Conservation (phyloP, 768 basidiomycete genomes). For the Mrakia gelida region DNA sequence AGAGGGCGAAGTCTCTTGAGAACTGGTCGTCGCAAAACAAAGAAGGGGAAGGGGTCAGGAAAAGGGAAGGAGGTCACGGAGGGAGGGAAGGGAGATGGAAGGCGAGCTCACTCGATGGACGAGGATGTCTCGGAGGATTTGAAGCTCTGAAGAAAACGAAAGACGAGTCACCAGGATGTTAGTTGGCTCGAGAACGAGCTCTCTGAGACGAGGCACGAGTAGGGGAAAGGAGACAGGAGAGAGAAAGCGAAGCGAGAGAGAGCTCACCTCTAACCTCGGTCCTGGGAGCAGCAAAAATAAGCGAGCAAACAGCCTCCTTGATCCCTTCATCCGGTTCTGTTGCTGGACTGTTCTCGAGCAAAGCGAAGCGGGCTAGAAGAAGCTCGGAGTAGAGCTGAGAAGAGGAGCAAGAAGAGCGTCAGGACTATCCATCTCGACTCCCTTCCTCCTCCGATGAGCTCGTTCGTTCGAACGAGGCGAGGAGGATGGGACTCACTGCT, state of each 20-base stretch:
- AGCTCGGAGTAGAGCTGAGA: conserved; percentile 77
- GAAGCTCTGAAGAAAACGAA: conserved; percentile 84
- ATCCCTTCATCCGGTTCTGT: conserved; percentile 80
- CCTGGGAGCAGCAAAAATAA: conserved; percentile 86
- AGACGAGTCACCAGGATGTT: too few species aligned
- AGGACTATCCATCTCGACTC: background rate
- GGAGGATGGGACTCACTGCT: conserved; percentile 55
- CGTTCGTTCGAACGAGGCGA: too few species aligned
- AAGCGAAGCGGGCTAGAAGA: conserved; percentile 82
- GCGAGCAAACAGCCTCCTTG: conserved; percentile 75
- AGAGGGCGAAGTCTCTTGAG: conserved; percentile 79
- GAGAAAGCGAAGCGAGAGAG: conserved; percentile 10
- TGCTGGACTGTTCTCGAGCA: conserved; percentile 58
- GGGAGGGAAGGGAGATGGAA: background rate
- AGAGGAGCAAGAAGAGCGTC: background rate
- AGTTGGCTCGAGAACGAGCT: too few species aligned
- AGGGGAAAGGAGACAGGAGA: conserved; percentile 13
- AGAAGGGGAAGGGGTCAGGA: background rate
- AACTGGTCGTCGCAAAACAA: conserved; percentile 46
- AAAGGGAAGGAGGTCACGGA: background rate
- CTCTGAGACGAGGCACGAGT: background rate
- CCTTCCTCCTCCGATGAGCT: background rate
- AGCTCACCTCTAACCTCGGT: conserved; percentile 57
- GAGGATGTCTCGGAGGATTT: conserved; percentile 83
- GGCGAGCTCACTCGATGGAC: conserved; percentile 64